Evolutionary conservation across 192 early-diverging fungal species (phyloP).

Genomic region (Lunasporangiospora selenospora): DNA sequence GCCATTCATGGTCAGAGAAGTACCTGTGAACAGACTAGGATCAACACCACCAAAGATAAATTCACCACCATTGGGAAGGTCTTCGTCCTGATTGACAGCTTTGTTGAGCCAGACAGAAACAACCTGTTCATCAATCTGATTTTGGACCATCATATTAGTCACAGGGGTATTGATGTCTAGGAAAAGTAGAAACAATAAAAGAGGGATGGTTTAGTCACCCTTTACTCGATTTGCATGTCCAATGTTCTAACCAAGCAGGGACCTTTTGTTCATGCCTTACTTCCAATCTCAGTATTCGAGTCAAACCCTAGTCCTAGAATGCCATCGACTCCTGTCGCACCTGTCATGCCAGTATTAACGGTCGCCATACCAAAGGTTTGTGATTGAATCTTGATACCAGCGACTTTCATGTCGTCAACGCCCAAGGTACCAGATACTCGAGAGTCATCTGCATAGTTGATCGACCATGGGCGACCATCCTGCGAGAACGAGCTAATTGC

Average conservation of each 20-base stretch:
- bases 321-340: conserved; percentile 59
- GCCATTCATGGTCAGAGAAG: background rate
- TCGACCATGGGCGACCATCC: conserved; percentile 45
- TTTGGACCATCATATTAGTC: conserved; percentile 52
- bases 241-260: conserved; percentile 25
- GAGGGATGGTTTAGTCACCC: conserved; percentile 1
- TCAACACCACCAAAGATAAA: conserved; percentile 91
- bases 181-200: background rate
- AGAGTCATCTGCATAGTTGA: conserved; percentile 61
- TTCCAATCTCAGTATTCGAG: conserved; percentile 49
- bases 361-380: conserved; percentile 58
- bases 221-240: conserved; percentile 4
- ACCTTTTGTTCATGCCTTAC: conserved; percentile 48
- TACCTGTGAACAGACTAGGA: conserved; percentile 68
- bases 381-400: conserved; percentile 39
- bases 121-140: conserved; percentile 77
- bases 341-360: conserved; percentile 55
- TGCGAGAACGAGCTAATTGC: conserved; percentile 41
- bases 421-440: conserved; percentile 56
- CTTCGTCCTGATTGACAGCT: conserved; percentile 59
- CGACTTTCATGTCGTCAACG: conserved; percentile 54
- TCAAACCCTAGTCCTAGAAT: conserved; percentile 65
- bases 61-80: conserved; percentile 71
- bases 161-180: conserved; percentile 45
- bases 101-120: conserved; percentile 93